Evolutionary conservation across 352 stramenopile species (phyloP).

Genomic region (Phytophthora fragariae): DNA sequence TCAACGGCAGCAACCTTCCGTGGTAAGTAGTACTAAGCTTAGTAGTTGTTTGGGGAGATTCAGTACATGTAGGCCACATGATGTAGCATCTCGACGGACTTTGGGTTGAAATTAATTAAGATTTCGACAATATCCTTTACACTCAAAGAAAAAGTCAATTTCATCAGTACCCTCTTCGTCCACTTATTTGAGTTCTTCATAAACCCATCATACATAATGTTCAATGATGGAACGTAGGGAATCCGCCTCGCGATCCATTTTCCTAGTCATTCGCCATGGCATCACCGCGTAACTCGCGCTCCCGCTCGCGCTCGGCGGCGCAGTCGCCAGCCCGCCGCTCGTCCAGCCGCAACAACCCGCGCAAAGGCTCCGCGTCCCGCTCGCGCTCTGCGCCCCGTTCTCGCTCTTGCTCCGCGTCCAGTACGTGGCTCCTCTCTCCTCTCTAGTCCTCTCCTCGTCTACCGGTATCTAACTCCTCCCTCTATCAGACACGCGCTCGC

Average conservation of each 20-base stretch:
- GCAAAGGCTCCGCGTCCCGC: background rate
- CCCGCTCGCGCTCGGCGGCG: background rate
- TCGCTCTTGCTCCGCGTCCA: background rate
- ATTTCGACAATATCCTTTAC: too few relatives aligned
- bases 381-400: background rate
- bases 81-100: too few relatives aligned
- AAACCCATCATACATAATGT: too few relatives aligned
- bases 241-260: background rate
- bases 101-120: too few relatives aligned
- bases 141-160: too few relatives aligned
- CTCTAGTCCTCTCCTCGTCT: too few relatives aligned
- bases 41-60: too few relatives aligned
- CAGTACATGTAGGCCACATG: too few relatives aligned
- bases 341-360: background rate
- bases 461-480: constrained; percentile 1
- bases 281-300: background rate
- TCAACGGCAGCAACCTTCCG: constrained; percentile 36
- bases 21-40: constrained; percentile 29
- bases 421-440: background rate
- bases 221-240: too few relatives aligned
- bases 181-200: too few relatives aligned
- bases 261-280: background rate
- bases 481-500: constrained; percentile 18
- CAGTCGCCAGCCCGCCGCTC: background rate
- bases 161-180: too few relatives aligned